Conservation (phyloP, 2,329 filamentous ascomycete species). For the Chaetomium sp. region DNA sequence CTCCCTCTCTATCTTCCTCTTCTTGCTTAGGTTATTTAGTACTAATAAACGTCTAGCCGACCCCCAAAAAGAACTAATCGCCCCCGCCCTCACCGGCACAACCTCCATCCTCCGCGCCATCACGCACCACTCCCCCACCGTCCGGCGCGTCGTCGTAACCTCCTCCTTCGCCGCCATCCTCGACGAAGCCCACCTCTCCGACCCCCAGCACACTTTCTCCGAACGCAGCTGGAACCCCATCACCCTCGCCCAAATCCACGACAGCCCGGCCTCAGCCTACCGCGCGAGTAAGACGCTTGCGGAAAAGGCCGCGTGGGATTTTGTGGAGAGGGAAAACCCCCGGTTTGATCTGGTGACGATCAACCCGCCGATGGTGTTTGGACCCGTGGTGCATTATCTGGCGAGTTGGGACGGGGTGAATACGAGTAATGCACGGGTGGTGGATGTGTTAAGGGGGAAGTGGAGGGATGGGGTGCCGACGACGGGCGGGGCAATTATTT, state of each 20-base stretch:
- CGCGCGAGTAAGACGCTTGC: slow-evolving; percentile 50
- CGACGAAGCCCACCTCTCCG: slow-evolving; percentile 30
- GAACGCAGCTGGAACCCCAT: slow-evolving; percentile 50
- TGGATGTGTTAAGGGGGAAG: slow-evolving; percentile 42
- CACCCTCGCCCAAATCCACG: slow-evolving; percentile 38
- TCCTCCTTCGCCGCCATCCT: slow-evolving; percentile 51
- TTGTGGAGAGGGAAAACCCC: slow-evolving; percentile 32
- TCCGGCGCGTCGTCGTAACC: slow-evolving; percentile 65
- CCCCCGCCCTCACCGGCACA: slow-evolving; percentile 52
- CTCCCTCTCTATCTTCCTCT: too few relatives aligned
- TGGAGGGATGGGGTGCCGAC: slow-evolving; percentile 40
- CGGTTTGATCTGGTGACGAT: slow-evolving; percentile 47
- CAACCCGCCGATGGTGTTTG: slow-evolving; percentile 50
- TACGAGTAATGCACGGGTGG: slow-evolving; percentile 48
- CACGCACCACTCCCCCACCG: slow-evolving; percentile 47
- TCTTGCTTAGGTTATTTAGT: background rate
- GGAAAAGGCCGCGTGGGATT: slow-evolving; percentile 49
- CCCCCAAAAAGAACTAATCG: slow-evolving; percentile 44
- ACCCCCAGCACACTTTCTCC: slow-evolving; percentile 37
- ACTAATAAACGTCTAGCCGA: background rate
- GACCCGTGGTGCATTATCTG: slow-evolving; percentile 45
- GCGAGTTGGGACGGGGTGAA: slow-evolving; percentile 42
- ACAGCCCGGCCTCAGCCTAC: slow-evolving; percentile 40
- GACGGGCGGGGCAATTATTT: slow-evolving; percentile 38
- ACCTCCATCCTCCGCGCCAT: slow-evolving; percentile 68